A percentile compares a stretch with the other conserved stretches of the same genome.
Evolutionary conservation across 2,329 filamentous ascomycete species (phyloP).

Genomic region (Diaporthe ampelina): DNA sequence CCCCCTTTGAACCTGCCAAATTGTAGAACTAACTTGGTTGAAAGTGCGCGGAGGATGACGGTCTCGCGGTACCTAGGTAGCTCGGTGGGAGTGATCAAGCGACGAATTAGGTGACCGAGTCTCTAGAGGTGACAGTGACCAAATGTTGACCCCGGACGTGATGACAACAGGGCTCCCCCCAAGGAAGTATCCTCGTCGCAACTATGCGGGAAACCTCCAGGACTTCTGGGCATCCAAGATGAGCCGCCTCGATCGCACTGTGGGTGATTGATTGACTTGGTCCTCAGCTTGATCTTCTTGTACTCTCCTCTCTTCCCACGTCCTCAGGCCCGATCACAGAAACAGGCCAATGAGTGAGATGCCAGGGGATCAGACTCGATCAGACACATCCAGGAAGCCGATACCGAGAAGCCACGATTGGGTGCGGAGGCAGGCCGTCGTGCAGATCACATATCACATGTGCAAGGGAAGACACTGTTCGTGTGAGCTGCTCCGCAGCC

Average conservation of each 20-base stretch:
- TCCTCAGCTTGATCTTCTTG: not conserved
- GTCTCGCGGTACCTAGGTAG: not conserved
- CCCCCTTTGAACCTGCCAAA: not conserved
- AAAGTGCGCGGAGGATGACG: not conserved
- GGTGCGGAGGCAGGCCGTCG: not conserved
- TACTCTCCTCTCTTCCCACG: not conserved
- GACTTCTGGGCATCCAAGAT: not conserved
- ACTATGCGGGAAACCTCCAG: not conserved
- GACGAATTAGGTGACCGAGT: not conserved
- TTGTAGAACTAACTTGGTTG: not conserved
- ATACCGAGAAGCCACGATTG: not conserved
- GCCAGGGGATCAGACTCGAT: not conserved
- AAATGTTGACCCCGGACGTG: not conserved
- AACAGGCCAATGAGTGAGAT: not conserved
- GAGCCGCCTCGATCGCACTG: not conserved
- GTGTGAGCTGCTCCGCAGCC: not conserved
- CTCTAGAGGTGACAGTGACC: not conserved
- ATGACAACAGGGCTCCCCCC: not conserved
- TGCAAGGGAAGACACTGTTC: not conserved
- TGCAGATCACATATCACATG: slow-evolving; percentile 6
- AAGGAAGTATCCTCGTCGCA: not conserved
- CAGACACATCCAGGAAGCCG: not conserved
- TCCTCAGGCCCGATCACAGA: not conserved
- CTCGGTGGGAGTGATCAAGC: not conserved
- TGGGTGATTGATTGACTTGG: not conserved